Conservation (phyloP, 805 yeast species). For the Kazachstania viticola region DNA sequence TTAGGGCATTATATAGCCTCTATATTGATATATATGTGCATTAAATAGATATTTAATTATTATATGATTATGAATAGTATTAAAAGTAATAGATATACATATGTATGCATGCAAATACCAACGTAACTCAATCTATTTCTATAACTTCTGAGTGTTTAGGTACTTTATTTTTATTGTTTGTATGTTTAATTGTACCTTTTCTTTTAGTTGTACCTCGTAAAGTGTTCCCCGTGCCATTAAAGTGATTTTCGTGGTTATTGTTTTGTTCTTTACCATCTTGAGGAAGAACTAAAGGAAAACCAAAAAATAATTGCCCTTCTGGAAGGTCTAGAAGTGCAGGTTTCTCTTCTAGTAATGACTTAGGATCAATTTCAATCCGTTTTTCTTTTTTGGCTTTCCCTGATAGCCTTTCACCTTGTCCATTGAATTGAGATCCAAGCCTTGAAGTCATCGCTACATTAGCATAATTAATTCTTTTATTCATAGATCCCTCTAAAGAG, state of each 20-base stretch:
- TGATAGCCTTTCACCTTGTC: conserved; percentile 61
- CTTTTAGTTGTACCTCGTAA: conserved; percentile 62
- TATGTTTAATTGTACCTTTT: conserved; percentile 44
- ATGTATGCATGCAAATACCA: too few relatives aligned
- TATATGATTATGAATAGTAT: too few relatives aligned
- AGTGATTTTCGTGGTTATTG: conserved; percentile 5
- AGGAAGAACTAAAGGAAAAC: conserved; percentile 60
- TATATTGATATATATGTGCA: not conserved
- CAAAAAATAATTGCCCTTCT: conserved; percentile 82
- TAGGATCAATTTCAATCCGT: conserved; percentile 5
- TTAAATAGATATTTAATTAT: not conserved
- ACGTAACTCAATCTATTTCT: conserved; percentile 55
- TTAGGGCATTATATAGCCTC: too few relatives aligned
- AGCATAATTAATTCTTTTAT: conserved; percentile 41
- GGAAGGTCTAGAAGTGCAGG: conserved; percentile 69
- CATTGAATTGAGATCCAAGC: conserved; percentile 31
- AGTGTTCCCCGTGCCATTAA: conserved; percentile 68
- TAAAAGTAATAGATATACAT: too few relatives aligned
- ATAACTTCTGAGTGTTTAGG: conserved; percentile 65
- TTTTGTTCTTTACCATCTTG: conserved; percentile 22
- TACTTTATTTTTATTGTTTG: conserved; percentile 49
- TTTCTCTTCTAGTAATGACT: conserved; percentile 40
- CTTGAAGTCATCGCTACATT: conserved; percentile 43
- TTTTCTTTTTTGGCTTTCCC: conserved; percentile 32
- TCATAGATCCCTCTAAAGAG: conserved; percentile 61